Evolutionary conservation across 164 flowering plant species (phyloP).

Genomic region (Berberis thunbergii): DNA sequence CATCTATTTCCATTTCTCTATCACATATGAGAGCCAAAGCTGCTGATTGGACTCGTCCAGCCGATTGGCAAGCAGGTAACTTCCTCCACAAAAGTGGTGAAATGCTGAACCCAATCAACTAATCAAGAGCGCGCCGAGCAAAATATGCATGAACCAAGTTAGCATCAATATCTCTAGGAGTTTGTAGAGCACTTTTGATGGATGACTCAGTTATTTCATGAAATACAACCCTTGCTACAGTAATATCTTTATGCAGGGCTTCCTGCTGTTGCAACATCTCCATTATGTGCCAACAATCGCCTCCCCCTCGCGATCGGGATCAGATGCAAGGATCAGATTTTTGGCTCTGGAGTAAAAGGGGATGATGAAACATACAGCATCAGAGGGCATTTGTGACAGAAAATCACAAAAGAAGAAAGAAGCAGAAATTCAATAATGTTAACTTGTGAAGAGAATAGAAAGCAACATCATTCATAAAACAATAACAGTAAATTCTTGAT

Average conservation of each 20-base stretch:
- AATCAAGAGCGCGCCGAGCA: constrained; percentile 95
- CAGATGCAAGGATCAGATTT: constrained; percentile 93
- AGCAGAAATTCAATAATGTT: not conserved
- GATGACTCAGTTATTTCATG: constrained; percentile 90
- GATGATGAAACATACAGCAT: constrained; percentile 4
- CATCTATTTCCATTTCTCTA: constrained; percentile 79
- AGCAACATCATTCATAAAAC: too few relatives aligned
- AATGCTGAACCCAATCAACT: constrained; percentile 88
- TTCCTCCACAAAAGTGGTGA: constrained; percentile 96
- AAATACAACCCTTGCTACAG: constrained; percentile 75
- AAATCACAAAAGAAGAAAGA: not conserved
- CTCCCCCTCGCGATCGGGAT: constrained; percentile 99
- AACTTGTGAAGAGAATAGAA: too few relatives aligned
- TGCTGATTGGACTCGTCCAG: constrained; percentile 97
- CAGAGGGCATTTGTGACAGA: constrained; percentile 6
- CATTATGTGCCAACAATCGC: constrained; percentile 94
- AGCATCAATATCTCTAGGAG: constrained; percentile 65
- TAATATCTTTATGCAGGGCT: constrained; percentile 50
- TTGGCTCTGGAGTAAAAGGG: constrained; percentile 51
- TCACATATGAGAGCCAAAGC: constrained; percentile 87
- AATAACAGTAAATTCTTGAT: too few relatives aligned
- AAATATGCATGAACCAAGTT: constrained; percentile 93
- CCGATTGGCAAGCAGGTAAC: constrained; percentile 92
- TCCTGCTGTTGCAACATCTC: constrained; percentile 94
- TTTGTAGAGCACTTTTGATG: constrained; percentile 60